These are phyloP conservation scores for Rhodotorula sphaerocarpa DNA, from an alignment of 768 basidiomycete species.

Conservation along the genomic window DNA sequence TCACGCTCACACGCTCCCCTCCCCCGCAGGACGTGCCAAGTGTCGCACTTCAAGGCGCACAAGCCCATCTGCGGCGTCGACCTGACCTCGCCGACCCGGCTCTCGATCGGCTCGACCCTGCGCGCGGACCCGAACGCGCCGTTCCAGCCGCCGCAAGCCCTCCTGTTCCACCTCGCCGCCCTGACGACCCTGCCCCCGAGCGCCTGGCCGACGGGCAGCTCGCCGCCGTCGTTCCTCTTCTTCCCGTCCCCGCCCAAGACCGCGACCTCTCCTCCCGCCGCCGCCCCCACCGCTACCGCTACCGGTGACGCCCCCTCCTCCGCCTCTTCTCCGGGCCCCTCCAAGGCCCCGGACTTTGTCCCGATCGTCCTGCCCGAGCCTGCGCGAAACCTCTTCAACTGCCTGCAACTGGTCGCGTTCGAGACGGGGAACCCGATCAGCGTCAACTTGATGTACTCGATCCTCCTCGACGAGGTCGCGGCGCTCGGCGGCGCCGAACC, in stretches of 20 bases:
- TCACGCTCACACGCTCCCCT: background rate
- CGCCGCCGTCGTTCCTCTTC: slow-evolving; percentile 14
- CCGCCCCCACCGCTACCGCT: no score
- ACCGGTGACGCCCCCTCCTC: no score
- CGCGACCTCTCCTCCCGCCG: no score
- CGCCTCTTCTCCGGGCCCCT: background rate
- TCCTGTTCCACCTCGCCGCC: slow-evolving; percentile 26
- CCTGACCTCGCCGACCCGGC: background rate
- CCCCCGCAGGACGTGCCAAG: slow-evolving; percentile 1
- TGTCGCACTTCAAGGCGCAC: background rate
- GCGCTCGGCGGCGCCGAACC: slow-evolving; percentile 9
- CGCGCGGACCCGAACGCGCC: background rate
- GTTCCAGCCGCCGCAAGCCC: slow-evolving; percentile 5
- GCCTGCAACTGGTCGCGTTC: slow-evolving; percentile 1
- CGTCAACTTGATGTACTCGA: slow-evolving; percentile 26
- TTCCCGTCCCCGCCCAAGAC: slow-evolving; percentile 9
- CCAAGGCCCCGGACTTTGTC: slow-evolving; percentile 4
- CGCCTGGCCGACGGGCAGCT: background rate
- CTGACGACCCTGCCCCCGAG: slow-evolving; percentile 12
- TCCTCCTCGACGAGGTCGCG: slow-evolving; percentile 16
- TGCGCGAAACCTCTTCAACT: slow-evolving; percentile 18
- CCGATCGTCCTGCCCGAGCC: slow-evolving; percentile 15
- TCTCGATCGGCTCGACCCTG: background rate
- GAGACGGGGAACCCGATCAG: background rate
- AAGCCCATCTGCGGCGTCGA: slow-evolving; percentile 1